Percentiles rank a stretch among this genome's conserved stretches.
phyloP scores from a whole-genome alignment of 768 basidiomycete genomes.

The Mycena maculata region DNA sequence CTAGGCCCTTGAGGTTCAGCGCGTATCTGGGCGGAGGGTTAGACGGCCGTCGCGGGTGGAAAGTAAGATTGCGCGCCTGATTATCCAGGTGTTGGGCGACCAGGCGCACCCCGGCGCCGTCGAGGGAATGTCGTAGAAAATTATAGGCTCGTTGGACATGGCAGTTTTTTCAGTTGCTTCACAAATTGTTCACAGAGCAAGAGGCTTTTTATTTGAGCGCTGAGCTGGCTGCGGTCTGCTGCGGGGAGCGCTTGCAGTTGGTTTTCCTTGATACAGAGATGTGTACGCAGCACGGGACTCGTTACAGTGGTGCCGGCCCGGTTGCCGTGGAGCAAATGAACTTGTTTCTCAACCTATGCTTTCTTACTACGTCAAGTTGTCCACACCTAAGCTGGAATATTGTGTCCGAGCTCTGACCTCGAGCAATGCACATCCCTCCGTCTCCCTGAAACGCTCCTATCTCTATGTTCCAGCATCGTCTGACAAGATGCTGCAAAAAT shows the following conservation, averaged over 20 bases:
- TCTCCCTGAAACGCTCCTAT: conserved; percentile 60
- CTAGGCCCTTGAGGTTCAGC: conserved; percentile 49
- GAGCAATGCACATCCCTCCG: not conserved
- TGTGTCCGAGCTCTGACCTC: conserved; percentile 4
- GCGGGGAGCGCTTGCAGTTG: too few species aligned
- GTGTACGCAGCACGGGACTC: too few species aligned
- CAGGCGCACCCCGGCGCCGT: conserved; percentile 44
- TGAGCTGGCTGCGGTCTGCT: too few species aligned
- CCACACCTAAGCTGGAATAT: not conserved
- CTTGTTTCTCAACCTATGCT: too few species aligned
- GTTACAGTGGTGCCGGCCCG: too few species aligned
- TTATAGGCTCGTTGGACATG: conserved; percentile 45
- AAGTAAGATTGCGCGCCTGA: conserved; percentile 42
- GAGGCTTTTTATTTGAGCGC: too few species aligned
- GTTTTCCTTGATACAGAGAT: too few species aligned
- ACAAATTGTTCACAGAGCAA: too few species aligned
- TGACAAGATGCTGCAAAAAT: conserved; percentile 85
- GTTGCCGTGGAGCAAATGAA: too few species aligned
- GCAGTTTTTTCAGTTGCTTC: too few species aligned
- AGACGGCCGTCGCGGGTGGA: conserved; percentile 41
- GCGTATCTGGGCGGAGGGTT: conserved; percentile 43
- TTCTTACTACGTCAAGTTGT: too few species aligned
- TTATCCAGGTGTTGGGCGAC: conserved; percentile 57
- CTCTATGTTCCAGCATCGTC: conserved; percentile 87
- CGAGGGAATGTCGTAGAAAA: conserved; percentile 55